These are phyloP conservation scores for Lanmaoa pseudosensibilis DNA, from an alignment of 768 basidiomycete species.

Conservation along the genomic window DNA sequence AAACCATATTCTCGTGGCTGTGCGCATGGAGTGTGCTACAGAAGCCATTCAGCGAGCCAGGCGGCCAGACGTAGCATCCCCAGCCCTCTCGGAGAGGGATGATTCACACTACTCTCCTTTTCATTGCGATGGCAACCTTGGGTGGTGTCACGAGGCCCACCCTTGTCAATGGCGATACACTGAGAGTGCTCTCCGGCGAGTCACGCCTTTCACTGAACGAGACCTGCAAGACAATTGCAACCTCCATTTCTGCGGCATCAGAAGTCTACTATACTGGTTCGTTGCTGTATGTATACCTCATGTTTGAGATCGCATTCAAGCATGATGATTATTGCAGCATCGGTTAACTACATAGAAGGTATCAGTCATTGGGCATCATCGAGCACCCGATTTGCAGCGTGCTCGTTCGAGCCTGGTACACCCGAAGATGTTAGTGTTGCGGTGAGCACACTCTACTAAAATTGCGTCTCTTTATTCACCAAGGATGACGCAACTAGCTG, in stretches of 20 bases:
- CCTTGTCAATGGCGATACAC: neutral
- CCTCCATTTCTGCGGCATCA: slow-evolving; percentile 6
- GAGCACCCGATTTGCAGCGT: slow-evolving; percentile 45
- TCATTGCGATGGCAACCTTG: too few species aligned
- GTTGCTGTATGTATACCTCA: neutral
- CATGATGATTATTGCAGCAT: slow-evolving; percentile 1
- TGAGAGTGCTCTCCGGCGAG: neutral
- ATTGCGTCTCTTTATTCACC: neutral
- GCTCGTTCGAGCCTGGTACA: slow-evolving; percentile 60
- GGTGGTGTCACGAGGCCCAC: too few species aligned
- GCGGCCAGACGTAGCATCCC: too few species aligned
- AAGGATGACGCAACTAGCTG: slow-evolving; percentile 1
- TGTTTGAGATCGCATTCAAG: neutral
- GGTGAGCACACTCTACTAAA: slow-evolving; percentile 29
- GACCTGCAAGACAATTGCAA: neutral
- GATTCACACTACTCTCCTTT: too few species aligned
- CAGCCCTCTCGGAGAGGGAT: too few species aligned
- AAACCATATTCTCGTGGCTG: too few species aligned
- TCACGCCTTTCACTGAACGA: neutral
- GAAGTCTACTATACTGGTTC: slow-evolving; percentile 1
- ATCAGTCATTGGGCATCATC: slow-evolving; percentile 53
- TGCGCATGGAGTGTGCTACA: too few species aligned
- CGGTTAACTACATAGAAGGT: slow-evolving; percentile 39
- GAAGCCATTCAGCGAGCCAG: too few species aligned
- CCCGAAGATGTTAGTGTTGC: slow-evolving; percentile 50